Conservation (phyloP, 1,284 basidiomycete genomes). For the Vanrija humicola region DNA sequence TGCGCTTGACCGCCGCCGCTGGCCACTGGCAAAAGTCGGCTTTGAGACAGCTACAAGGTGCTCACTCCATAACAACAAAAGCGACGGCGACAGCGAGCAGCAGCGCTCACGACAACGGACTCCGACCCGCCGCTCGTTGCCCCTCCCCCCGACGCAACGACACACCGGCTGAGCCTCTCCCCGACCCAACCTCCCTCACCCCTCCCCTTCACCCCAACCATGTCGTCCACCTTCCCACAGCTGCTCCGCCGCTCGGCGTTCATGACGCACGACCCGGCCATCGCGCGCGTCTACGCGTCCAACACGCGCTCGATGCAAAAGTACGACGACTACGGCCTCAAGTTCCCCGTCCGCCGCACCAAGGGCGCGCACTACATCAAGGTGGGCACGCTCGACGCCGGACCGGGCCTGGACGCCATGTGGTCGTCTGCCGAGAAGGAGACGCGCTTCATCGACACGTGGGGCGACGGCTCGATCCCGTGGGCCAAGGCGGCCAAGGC, state of each 20-base stretch:
- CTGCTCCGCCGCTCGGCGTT: conserved; percentile 43
- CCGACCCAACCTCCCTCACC: not conserved
- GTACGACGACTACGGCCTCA: conserved; percentile 46
- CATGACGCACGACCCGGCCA: conserved; percentile 43
- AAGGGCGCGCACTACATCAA: conserved; percentile 39
- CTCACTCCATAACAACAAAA: not conserved
- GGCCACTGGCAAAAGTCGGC: not conserved
- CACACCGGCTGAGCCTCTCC: too few species aligned
- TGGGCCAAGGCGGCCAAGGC: conserved; percentile 20
- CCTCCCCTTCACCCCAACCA: conserved; percentile 7
- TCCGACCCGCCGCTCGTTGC: not conserved
- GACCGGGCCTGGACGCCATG: conserved; percentile 31
- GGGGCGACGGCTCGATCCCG: conserved; percentile 37
- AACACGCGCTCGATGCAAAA: conserved; percentile 21
- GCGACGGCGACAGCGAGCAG: not conserved
- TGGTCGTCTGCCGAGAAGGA: conserved; percentile 45
- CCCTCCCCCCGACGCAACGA: not conserved
- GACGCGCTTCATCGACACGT: conserved; percentile 42
- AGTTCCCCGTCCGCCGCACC: conserved; percentile 34
- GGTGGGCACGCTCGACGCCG: conserved; percentile 37
- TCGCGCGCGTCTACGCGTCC: conserved; percentile 46
- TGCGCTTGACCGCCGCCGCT: not conserved
- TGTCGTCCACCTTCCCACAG: conserved; percentile 39
- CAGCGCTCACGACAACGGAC: not conserved
- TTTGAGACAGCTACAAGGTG: not conserved